Conservation (phyloP, 257 asterid genomes). For the Salvia hispanica region DNA sequence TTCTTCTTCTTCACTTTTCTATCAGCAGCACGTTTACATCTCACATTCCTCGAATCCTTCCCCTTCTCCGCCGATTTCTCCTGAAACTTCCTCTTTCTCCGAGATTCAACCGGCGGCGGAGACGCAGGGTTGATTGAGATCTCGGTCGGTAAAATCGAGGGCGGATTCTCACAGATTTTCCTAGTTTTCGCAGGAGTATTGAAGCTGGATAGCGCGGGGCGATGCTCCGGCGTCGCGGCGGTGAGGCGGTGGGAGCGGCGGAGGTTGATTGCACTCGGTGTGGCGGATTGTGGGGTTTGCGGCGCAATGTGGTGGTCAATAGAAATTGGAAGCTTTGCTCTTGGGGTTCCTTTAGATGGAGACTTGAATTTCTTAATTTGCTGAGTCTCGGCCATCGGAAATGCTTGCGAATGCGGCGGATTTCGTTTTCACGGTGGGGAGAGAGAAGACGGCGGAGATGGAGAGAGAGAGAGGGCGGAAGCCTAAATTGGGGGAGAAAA, state of each 20-base stretch:
- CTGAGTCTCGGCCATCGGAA: conserved; percentile 61
- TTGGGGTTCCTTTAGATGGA: conserved; percentile 38
- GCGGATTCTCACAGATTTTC: conserved; percentile 26
- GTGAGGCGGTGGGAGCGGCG: conserved; percentile 74
- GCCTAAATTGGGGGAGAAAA: neutral
- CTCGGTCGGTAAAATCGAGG: conserved; percentile 33
- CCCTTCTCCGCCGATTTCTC: conserved; percentile 36
- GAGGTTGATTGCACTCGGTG: conserved; percentile 36
- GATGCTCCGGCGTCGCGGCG: conserved; percentile 35
- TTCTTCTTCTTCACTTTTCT: conserved; percentile 42
- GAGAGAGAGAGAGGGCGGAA: neutral
- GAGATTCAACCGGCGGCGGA: conserved; percentile 54
- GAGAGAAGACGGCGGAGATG: neutral
- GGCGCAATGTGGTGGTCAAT: conserved; percentile 46
- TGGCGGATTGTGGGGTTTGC: conserved; percentile 47
- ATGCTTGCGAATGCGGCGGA: neutral
- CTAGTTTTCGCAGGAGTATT: conserved; percentile 34
- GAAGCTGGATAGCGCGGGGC: conserved; percentile 2
- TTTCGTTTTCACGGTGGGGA: neutral
- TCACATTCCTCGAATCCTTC: conserved; percentile 31
- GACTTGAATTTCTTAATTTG: conserved; percentile 42
- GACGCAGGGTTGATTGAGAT: conserved; percentile 47
- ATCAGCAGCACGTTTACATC: conserved; percentile 10
- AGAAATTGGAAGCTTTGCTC: conserved; percentile 32
- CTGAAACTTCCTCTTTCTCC: conserved; percentile 47